A percentile compares a stretch with the other conserved stretches of the same genome.
phyloP scores from a whole-genome alignment of 108 stramenopile species.

The Stephanodiscus triporus region DNA sequence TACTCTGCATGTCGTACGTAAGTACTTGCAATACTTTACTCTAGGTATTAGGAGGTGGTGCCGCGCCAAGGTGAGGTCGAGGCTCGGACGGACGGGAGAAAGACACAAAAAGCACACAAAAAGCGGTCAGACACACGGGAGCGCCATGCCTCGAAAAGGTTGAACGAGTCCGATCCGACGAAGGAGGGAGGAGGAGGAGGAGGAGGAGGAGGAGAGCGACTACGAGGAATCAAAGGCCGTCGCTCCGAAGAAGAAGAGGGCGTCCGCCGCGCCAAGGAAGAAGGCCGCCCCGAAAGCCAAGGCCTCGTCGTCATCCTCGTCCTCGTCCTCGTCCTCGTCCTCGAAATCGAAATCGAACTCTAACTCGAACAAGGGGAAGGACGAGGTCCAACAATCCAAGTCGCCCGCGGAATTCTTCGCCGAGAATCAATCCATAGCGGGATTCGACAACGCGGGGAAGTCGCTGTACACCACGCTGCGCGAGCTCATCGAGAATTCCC shows the following conservation, averaged over 20 bases:
- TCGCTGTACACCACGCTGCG: constrained; percentile 95
- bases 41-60: too few relatives aligned
- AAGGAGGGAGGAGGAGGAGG: not conserved
- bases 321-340: not conserved
- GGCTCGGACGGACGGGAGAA: too few relatives aligned
- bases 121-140: too few relatives aligned
- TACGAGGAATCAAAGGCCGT: not conserved
- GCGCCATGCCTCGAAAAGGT: not conserved
- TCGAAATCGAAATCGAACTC: constrained; percentile 8
- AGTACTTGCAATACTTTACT: too few relatives aligned
- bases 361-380: constrained; percentile 16
- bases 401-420: constrained; percentile 97
- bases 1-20: too few relatives aligned
- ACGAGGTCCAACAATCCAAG: constrained; percentile 82
- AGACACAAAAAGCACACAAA: too few relatives aligned
- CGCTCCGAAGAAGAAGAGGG: not conserved
- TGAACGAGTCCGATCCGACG: not conserved
- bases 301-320: not conserved
- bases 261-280: not conserved
- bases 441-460: constrained; percentile 96
- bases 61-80: too few relatives aligned
- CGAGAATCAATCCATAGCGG: constrained; percentile 96
- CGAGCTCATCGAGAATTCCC: constrained; percentile 92
- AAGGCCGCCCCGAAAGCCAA: not conserved
- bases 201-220: not conserved